Evolutionary conservation across 2,329 filamentous ascomycete species (phyloP).

Genomic region (Ceratocystis huliohia): DNA sequence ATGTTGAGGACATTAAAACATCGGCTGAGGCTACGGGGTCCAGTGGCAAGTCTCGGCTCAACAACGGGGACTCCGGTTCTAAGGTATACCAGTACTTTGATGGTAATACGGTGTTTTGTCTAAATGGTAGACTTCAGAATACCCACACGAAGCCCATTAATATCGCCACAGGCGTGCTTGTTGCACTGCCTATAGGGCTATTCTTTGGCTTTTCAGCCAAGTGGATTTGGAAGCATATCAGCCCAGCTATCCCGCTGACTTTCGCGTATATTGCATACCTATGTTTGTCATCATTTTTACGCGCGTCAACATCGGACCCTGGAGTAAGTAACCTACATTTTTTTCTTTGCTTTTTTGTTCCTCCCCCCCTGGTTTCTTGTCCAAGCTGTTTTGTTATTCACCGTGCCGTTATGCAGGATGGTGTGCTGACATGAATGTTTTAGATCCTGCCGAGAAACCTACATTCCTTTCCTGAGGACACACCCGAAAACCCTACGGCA

Average conservation of each 20-base stretch:
- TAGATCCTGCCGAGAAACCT: slow-evolving; percentile 87
- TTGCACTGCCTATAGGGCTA: slow-evolving; percentile 64
- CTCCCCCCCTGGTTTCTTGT: too few relatives aligned
- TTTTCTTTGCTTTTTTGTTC: slow-evolving; percentile 6
- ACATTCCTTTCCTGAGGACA: slow-evolving; percentile 68
- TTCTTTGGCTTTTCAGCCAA: slow-evolving; percentile 79
- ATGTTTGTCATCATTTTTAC: slow-evolving; percentile 83
- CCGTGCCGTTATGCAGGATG: background rate
- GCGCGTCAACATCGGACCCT: slow-evolving; percentile 83
- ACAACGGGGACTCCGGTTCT: slow-evolving; percentile 34
- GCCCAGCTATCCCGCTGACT: slow-evolving; percentile 73
- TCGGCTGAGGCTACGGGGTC: slow-evolving; percentile 28
- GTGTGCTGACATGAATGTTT: background rate
- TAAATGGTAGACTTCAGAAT: slow-evolving; percentile 78
- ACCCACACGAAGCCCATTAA: slow-evolving; percentile 80
- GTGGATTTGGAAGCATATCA: slow-evolving; percentile 76
- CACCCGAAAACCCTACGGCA: slow-evolving; percentile 66
- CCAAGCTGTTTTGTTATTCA: background rate
- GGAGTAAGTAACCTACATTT: slow-evolving; percentile 52
- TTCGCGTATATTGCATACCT: slow-evolving; percentile 89
- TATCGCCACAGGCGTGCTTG: slow-evolving; percentile 66
- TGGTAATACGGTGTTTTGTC: slow-evolving; percentile 83
- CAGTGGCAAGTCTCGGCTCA: slow-evolving; percentile 27
- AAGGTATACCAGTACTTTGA: slow-evolving; percentile 86
- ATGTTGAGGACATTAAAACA: slow-evolving; percentile 26